Evolutionary conservation across 768 basidiomycete genomes (phyloP), one percentile per base, ranked within the genome.

Genomic region (Mycena haematopus): DNA sequence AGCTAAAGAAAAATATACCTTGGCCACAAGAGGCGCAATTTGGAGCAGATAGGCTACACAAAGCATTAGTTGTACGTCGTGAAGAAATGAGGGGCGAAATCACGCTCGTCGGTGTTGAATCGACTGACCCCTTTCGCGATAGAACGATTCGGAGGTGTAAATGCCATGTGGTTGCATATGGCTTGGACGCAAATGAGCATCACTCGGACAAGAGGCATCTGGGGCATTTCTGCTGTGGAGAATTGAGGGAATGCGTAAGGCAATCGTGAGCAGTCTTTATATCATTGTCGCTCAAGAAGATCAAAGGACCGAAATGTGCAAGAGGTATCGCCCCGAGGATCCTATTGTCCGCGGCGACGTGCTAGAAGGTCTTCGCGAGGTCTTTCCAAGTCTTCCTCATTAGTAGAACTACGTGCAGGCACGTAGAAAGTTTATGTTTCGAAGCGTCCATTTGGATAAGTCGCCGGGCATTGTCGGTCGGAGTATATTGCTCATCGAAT

Each of bases 91-190:
- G 29, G 36, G 36, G 11, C 36, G 13, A 38, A 14, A 15, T 15
- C 15, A 38, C 14, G 74, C 63, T 80, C 78, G 36, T 79, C 72
- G 10, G 77, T 79, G 66, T 83, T 78, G 66, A 81, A 84, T 13
- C 83, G 80, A 38, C 27, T 52, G 38, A 63, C 56, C 29, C 73
- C 75, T 52, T 81, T 82, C 31, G 68, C 53, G 7, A 77, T 79
- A 0, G 83, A 81, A 25, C 79, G 81, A 66, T 83, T 82, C 1
- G 83, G 83, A 0, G 83, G 81, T 3, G 78, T 79, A 67, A 75
- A 80, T 4, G 83, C 83, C 7, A 75, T 63, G 56, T 82, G 78
- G 64, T 82, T 81, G 73, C 72, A 74, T 47, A 75, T 33, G 22
- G 80, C 80, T 61, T 84, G 82, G 38, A 77, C 58, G 33, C 73